These are phyloP conservation scores for Davidsoniella virescens DNA, from an alignment of 2,329 filamentous ascomycete genomes.

Conservation along the genomic window DNA sequence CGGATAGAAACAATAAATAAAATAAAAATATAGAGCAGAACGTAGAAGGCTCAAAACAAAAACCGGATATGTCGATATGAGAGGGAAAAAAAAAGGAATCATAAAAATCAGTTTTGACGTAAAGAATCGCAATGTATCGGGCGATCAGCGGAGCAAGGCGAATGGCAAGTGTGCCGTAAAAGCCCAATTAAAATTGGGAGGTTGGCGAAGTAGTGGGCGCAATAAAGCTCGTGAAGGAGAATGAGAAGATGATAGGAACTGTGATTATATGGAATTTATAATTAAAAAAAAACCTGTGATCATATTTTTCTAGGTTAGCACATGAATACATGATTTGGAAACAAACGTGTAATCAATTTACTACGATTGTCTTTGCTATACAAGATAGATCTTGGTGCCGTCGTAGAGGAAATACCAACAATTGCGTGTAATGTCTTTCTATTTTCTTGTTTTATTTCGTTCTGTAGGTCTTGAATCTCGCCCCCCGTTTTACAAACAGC, in stretches of 20 bases:
- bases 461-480: too few relatives aligned
- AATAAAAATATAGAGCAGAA: slow-evolving; percentile 4
- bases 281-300: too few relatives aligned
- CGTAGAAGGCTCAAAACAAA: background rate
- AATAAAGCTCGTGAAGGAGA: slow-evolving; percentile 1
- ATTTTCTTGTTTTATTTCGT: background rate
- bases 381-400: background rate
- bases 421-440: background rate
- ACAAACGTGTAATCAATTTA: background rate
- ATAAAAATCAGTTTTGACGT: background rate
- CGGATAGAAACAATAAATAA: background rate
- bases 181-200: slow-evolving; percentile 5
- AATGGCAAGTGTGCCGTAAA: background rate
- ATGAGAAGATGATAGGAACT: background rate
- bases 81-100: background rate
- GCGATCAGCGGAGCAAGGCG: too few relatives aligned
- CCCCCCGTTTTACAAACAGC: too few relatives aligned
- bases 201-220: slow-evolving; percentile 2
- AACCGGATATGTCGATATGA: background rate
- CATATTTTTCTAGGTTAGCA: background rate
- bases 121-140: background rate
- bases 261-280: too few relatives aligned
- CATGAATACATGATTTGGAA: background rate
- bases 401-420: background rate
- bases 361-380: background rate